Base-by-base conservation (phyloP, 2,329 filamentous ascomycete species). In the Fusarium acutatum region DNA sequence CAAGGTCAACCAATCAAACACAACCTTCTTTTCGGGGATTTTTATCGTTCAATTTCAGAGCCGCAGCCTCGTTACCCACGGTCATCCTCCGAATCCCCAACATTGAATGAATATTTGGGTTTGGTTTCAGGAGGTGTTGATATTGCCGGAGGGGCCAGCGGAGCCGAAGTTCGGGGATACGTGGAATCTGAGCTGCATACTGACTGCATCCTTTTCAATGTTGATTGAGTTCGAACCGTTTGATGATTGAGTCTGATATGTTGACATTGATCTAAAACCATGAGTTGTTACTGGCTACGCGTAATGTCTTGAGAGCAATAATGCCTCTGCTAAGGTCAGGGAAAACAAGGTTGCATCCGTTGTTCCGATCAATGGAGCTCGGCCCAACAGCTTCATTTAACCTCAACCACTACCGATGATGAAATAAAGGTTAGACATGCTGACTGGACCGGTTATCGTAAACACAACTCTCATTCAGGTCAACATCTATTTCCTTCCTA, bases 1-100 rank as follows among this genome's bases (percentile, higher is more conserved):
- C 35, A 53, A 37, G 24, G 49, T 44, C 63, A 28, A 50, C 76
- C 72, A 78, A 76, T 73, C 72, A 54, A 54, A 59, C 54, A 62
- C 2, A 34, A 20, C 22, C 17, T 24, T 34, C 22, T 32, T 59
- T 47, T 64, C 56, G 60, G 64, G 40, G 35, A 22, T 56, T 59
- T 56, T 49, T 47, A 41, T 47, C 37, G 15, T 49, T 50, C 57
- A 67, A 54, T 69, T 34, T 69, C 61, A 76, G 74, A 76, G 62
- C 69, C 74, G 72, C 74, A 76, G 73, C 71, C 72, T 76, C 59
- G 68, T 58, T 60, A 52, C 47, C 41, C 60, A 65, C 75, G 75
- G 74, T 22, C 73, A 69, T 77, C 61, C 61, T 71, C 75, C 75
- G 75, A 71, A 68, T 77, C 76, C 75, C 72, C 75, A 77, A 77